A percentile compares a stretch with the other conserved stretches of the same genome.
Conservation (phyloP, 495 filamentous ascomycete species). For the Hamigera avellanea region DNA sequence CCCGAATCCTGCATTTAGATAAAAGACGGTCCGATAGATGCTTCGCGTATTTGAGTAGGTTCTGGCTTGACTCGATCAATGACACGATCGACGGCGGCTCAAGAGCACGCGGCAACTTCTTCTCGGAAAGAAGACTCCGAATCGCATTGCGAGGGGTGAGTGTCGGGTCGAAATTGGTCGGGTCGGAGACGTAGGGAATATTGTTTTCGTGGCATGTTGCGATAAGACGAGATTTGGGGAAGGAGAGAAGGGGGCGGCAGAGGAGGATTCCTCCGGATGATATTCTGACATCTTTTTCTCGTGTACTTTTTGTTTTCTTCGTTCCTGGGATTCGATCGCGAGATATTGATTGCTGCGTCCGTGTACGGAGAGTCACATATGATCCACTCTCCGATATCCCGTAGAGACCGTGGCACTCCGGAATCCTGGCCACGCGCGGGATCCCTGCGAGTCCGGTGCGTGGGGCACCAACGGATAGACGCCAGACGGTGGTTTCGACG, state of each 20-base stretch:
- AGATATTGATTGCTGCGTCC: too few species aligned
- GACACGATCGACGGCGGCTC: slow-evolving; percentile 50
- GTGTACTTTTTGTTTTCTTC: neutral
- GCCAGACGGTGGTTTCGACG: slow-evolving; percentile 76
- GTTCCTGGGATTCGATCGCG: neutral
- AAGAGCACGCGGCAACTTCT: slow-evolving; percentile 58
- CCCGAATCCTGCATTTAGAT: slow-evolving; percentile 21
- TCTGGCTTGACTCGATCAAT: slow-evolving; percentile 29
- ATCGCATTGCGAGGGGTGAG: slow-evolving; percentile 72
- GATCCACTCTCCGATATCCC: slow-evolving; percentile 58
- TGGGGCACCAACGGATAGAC: slow-evolving; percentile 49
- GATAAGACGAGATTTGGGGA: slow-evolving; percentile 59
- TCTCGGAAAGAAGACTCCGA: slow-evolving; percentile 46
- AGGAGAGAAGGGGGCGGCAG: slow-evolving; percentile 62
- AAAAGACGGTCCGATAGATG: slow-evolving; percentile 26
- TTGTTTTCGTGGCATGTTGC: slow-evolving; percentile 56
- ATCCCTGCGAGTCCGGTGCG: slow-evolving; percentile 64
- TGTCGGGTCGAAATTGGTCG: slow-evolving; percentile 71
- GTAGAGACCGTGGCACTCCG: slow-evolving; percentile 69
- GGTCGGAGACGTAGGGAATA: slow-evolving; percentile 70
- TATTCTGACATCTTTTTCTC: slow-evolving; percentile 18
- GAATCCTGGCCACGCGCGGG: slow-evolving; percentile 48
- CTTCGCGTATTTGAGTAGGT: slow-evolving; percentile 14
- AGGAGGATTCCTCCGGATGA: slow-evolving; percentile 62
- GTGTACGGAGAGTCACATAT: slow-evolving; percentile 5